Evolutionary conservation across 208 protist genomes (phyloP), one percentile per base, ranked within the genome.

Genomic region (Wallacemonas sp.): DNA sequence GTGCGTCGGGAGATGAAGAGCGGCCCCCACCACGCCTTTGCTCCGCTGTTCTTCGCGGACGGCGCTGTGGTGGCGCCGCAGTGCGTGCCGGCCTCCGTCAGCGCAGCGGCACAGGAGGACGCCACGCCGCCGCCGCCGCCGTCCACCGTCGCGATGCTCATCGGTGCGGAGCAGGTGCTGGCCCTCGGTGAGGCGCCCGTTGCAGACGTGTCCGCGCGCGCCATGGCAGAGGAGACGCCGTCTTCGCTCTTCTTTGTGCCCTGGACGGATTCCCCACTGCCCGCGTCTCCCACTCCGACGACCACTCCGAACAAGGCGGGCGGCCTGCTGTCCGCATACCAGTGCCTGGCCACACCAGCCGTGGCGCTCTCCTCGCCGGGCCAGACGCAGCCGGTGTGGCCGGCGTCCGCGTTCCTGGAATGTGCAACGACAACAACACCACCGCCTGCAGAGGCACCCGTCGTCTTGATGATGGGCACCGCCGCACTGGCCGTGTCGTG

Each of bases 401-500:
- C 38, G 55, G 10, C 16, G 12, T 7, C 55, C 16, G 26, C 55
- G 12, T 61, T 61, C 23, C 18, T 23, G 5, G 20, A 18, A 14
- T 45, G 7, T 11, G 50, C 18, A 5, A 49, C 44, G 16, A 16
- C 7, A 7, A 18, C 44, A 0, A n/a, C n/a, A n/a, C n/a, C n/a
- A n/a, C n/a, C n/a, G n/a, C n/a, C n/a, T n/a, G n/a, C n/a, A n/a
- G n/a, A n/a, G n/a, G 7, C 44, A 25, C 20, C 12, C 44, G 44
- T 49, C 18, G 44, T 18, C 5, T 11, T 32, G 11, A 12, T 55
- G 11, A 31, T 64, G 38, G 41, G 48, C 16, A 61, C 50, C 39
- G 62, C 33, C 55, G 44, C 36, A 23, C 62, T 78, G 36, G 25
- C 8, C 4, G 38, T 22, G 0, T 16, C 48, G 1, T 61, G 63